phyloP scores from a whole-genome alignment of 1,139 yeast genomes.

The Hyphopichia burtonii region DNA sequence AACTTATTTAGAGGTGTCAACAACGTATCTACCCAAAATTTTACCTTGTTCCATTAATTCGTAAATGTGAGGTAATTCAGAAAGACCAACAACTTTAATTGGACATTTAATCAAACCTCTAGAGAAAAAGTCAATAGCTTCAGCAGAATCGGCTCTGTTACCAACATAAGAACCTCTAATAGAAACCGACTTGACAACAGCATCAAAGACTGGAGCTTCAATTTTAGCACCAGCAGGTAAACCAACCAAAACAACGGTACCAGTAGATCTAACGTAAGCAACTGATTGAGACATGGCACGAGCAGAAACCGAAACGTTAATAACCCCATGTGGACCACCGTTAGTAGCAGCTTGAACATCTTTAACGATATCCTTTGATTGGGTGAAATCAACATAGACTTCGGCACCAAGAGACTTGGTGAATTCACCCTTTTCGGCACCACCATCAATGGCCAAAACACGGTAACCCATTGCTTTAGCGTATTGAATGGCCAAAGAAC shows the following conservation, averaged over 20 bases:
- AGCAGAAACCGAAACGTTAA: constrained; percentile 79
- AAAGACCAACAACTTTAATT: constrained; percentile 63
- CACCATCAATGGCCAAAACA: constrained; percentile 75
- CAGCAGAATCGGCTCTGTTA: constrained; percentile 75
- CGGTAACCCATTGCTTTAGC: constrained; percentile 82
- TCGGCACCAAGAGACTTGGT: constrained; percentile 66
- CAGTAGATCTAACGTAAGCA: constrained; percentile 68
- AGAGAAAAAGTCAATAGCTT: constrained; percentile 70
- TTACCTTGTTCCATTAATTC: constrained; percentile 69
- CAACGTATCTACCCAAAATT: constrained; percentile 71
- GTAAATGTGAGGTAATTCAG: constrained; percentile 59
- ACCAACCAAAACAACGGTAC: constrained; percentile 80
- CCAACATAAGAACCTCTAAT: constrained; percentile 80
- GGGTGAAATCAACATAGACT: constrained; percentile 62
- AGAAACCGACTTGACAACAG: constrained; percentile 63
- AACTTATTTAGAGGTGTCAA: constrained; percentile 42
- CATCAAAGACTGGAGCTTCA: constrained; percentile 58
- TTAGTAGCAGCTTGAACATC: constrained; percentile 26
- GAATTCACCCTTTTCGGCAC: constrained; percentile 60
- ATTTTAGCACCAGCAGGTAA: constrained; percentile 72
- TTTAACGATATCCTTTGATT: constrained; percentile 29
- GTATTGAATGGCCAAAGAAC: constrained; percentile 77
- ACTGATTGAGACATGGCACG: constrained; percentile 68
- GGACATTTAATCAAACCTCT: constrained; percentile 71
- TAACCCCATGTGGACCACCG: constrained; percentile 68